These are phyloP conservation scores for Botryosphaeria dothidea DNA, from an alignment of 2,329 filamentous ascomycete genomes.

Conservation along the genomic window DNA sequence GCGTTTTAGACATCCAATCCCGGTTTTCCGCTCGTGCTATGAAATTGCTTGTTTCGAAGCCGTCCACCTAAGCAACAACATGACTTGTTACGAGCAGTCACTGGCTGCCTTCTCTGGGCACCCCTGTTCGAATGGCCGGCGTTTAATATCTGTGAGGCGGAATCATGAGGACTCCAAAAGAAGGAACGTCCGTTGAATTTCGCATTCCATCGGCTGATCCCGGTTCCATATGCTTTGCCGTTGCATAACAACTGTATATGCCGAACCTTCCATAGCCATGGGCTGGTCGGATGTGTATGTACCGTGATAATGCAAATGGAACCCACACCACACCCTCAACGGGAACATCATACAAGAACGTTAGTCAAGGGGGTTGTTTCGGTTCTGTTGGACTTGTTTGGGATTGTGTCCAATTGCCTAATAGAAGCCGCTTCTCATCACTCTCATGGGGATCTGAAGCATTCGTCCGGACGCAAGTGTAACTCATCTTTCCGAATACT, in stretches of 20 bases:
- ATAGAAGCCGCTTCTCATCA: too few species aligned
- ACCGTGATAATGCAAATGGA: not conserved
- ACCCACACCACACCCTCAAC: not conserved
- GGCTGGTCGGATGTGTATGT: not conserved
- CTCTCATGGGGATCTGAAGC: not conserved
- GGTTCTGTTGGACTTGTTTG: too few species aligned
- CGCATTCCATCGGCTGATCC: not conserved
- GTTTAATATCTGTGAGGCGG: not conserved
- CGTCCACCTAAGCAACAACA: not conserved
- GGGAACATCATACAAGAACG: too few species aligned
- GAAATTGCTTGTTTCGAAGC: not conserved
- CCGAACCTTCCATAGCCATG: not conserved
- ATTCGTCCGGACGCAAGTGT: not conserved
- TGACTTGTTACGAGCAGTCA: not conserved
- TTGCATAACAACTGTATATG: not conserved
- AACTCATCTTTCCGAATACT: not conserved
- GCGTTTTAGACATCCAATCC: conserved; percentile 4
- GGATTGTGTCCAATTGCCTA: too few species aligned
- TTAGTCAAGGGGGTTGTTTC: too few species aligned
- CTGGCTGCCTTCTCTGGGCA: not conserved
- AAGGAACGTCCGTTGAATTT: not conserved
- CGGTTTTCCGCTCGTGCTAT: not conserved
- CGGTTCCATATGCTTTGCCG: not conserved
- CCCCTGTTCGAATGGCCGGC: not conserved
- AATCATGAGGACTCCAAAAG: not conserved